These are phyloP conservation scores for Solidago caesia DNA, from an alignment of 129 eudicot genomes.

Conservation along the genomic window DNA sequence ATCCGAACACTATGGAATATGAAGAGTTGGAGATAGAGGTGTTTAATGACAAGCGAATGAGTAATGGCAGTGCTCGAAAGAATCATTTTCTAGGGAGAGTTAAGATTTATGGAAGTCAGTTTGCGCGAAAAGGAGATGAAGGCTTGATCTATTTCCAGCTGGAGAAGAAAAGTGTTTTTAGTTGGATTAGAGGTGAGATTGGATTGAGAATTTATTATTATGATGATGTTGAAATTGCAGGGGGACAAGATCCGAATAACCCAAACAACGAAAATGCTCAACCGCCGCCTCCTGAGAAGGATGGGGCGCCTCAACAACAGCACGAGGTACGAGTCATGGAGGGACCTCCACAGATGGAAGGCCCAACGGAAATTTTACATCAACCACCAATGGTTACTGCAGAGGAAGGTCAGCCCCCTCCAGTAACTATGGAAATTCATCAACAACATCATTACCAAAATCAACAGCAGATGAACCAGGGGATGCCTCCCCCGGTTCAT, in stretches of 20 bases:
- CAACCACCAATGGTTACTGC: conserved; percentile 50
- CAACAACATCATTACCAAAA: conserved; percentile 27
- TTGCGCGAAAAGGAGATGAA: conserved; percentile 71
- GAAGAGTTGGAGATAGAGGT: conserved; percentile 85
- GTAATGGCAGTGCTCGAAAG: conserved; percentile 71
- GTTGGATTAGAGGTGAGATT: conserved; percentile 90
- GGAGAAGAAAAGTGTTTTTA: conserved; percentile 97
- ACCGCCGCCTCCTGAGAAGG: conserved; percentile 33
- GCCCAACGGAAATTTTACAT: conserved; percentile 42
- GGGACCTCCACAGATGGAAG: conserved; percentile 53
- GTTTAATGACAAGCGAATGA: conserved; percentile 68
- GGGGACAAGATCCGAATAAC: conserved; percentile 24
- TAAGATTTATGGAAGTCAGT: conserved; percentile 80
- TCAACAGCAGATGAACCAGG: conserved; percentile 15
- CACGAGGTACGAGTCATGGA: conserved; percentile 43
- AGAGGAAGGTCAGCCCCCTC: conserved; percentile 56
- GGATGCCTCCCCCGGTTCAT: conserved; percentile 31
- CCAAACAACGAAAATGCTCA: conserved; percentile 19
- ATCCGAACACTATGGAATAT: conserved; percentile 78
- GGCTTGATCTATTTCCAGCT: conserved; percentile 73
- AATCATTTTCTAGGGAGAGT: conserved; percentile 95
- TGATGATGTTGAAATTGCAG: conserved; percentile 52
- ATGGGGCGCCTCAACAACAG: conserved; percentile 17
- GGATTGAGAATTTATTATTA: conserved; percentile 77
- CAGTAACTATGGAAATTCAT: conserved; percentile 46